These are phyloP conservation scores for Nepenthes alata DNA, from an alignment of 179 eudicot species.

Conservation along the genomic window DNA sequence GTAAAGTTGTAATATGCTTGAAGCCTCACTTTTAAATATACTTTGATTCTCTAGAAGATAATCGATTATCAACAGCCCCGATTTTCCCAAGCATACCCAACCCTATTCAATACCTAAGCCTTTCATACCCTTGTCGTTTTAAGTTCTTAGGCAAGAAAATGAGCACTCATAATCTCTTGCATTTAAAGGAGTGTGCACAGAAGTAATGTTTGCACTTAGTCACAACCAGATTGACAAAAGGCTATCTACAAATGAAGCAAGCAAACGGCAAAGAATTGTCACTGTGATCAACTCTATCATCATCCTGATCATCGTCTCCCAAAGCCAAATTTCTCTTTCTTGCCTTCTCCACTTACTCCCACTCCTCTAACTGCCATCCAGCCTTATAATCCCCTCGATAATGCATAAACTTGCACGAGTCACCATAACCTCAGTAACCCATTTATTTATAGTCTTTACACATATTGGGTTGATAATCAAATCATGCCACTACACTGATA, in stretches of 20 bases:
- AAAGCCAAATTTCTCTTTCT: slow-evolving; percentile 69
- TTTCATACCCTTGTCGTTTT: too few species aligned
- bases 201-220: slow-evolving; percentile 93
- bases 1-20: too few species aligned
- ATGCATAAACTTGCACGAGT: slow-evolving; percentile 93
- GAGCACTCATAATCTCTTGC: slow-evolving; percentile 16
- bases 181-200: slow-evolving; percentile 85
- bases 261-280: slow-evolving; percentile 76
- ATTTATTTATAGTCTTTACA: slow-evolving; percentile 94
- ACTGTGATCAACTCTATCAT: slow-evolving; percentile 14
- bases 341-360: slow-evolving; percentile 79
- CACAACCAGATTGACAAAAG: slow-evolving; percentile 79
- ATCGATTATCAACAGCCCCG: too few species aligned
- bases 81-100: too few species aligned
- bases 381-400: slow-evolving; percentile 93
- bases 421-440: slow-evolving; percentile 96
- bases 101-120: too few species aligned
- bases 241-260: slow-evolving; percentile 74
- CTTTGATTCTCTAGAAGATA: too few species aligned
- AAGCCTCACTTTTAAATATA: too few species aligned
- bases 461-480: slow-evolving; percentile 91
- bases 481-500: slow-evolving; percentile 80
- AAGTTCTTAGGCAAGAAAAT: neutral
- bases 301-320: slow-evolving; percentile 40
- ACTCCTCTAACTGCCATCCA: slow-evolving; percentile 96